phyloP scores from a whole-genome alignment of 768 basidiomycete genomes.

The Pisolithus marmoratus region DNA sequence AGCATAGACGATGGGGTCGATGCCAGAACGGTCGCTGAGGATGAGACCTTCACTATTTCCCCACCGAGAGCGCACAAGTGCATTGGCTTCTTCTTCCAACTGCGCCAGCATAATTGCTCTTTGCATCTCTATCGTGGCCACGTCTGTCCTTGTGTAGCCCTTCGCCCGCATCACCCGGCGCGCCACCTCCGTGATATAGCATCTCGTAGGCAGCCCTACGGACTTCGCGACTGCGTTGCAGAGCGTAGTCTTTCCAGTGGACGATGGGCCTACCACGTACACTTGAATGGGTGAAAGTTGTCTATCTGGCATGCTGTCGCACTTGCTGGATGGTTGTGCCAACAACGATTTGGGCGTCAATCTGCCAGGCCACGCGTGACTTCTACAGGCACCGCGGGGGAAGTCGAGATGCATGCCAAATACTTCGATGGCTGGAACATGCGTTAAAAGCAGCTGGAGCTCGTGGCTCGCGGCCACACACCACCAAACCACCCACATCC shows the following conservation, averaged over 20 bases:
- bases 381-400: not conserved
- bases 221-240: conserved; percentile 45
- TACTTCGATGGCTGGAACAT: not conserved
- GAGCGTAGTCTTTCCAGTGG: conserved; percentile 68
- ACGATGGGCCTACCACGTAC: conserved; percentile 52
- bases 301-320: conserved; percentile 11
- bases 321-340: not conserved
- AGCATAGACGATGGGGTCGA: conserved; percentile 63
- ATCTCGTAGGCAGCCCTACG: conserved; percentile 32
- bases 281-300: conserved; percentile 15
- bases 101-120: conserved; percentile 55
- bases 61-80: conserved; percentile 7
- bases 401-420: not conserved
- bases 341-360: conserved; percentile 5
- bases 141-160: conserved; percentile 49
- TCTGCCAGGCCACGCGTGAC: conserved; percentile 4
- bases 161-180: conserved; percentile 47
- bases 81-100: conserved; percentile 36
- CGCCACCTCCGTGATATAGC: conserved; percentile 57
- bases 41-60: conserved; percentile 24
- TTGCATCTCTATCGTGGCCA: conserved; percentile 55
- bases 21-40: conserved; percentile 58
- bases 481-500: not conserved
- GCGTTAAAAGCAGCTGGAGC: not conserved
- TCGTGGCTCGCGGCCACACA: not conserved